Percentiles rank a stretch among this genome's conserved stretches.
These are phyloP conservation scores for Canna indica DNA, from an alignment of 176 grass and related monocot genomes.

Conservation along the genomic window DNA sequence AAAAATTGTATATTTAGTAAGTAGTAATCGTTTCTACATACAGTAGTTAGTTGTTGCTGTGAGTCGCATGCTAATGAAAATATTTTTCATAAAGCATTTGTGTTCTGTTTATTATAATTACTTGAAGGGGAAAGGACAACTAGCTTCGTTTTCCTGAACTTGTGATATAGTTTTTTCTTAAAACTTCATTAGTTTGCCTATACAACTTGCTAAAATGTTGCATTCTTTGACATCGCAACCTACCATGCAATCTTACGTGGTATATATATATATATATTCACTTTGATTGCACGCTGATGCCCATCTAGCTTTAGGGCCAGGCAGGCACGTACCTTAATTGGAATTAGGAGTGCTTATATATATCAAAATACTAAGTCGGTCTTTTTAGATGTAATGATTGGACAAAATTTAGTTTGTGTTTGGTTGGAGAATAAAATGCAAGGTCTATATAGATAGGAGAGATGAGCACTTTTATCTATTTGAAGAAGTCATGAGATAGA, in stretches of 20 bases:
- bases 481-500: neutral
- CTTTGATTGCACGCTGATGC: neutral
- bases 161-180: neutral
- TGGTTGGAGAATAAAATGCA: neutral
- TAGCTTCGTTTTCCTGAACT: neutral
- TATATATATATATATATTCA: too few species aligned
- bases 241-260: neutral
- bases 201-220: neutral
- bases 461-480: neutral
- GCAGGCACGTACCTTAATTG: neutral
- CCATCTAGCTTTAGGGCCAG: neutral
- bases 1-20: neutral
- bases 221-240: too few species aligned
- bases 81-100: neutral
- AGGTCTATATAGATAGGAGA: neutral
- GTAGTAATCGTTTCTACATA: neutral
- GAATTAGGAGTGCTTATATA: neutral
- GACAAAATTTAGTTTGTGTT: neutral
- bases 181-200: neutral
- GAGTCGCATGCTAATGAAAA: neutral
- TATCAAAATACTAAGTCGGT: neutral
- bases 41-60: neutral
- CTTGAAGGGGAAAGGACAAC: neutral
- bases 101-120: neutral
- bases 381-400: neutral